Base-by-base conservation (phyloP, 768 basidiomycete genomes). In the Mycena indigotica region DNA sequence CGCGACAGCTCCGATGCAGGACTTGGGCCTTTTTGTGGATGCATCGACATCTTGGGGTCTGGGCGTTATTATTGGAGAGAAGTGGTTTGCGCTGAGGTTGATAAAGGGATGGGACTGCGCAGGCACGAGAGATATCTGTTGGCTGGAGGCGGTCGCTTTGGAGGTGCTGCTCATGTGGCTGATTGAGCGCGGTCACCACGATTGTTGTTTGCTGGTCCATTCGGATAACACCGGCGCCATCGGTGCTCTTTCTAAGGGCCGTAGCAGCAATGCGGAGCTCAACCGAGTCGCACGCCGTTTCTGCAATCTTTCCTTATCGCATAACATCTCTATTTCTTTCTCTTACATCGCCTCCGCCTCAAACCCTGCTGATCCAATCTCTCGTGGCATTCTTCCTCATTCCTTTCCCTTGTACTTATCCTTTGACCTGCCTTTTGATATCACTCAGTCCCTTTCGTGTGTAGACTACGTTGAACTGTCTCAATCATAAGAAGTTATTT, bases 31-130 rank as follows among this genome's bases (percentile, higher is more conserved):
- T 8, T 77, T 44, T 38, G 73, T 75, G 3, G 76, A 77, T 53
- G 74, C 75, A 0, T 76, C 73, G 0, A 78, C 75, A 0, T 65
- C 61, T 0, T 78, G 71, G 71, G 78, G 78, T 10, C 71, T 80
- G 28, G 77, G 79, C 1, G 28, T 78, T 3, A 28, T 72, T 4
- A 41, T 70, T 8, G 60, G 60, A 1, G 50, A 48, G 1, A 21
- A 30, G 1, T 80, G 75, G 75, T 69, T 61, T 10, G 68, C 71
- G 0, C 76, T 66, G 64, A 40, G 39, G 13, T 63, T 71, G 0
- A 3, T 2, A 1, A 32, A 39, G 0, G 56, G 38, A 3, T 72
- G 68, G 66, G 52, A 64, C 21, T 41, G 32, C 3, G 49, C 45
- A 1, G 56, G 53, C 17, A 21, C 41, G 10, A 16, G 63, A 4